phyloP scores from a whole-genome alignment of 768 basidiomycete species.

The Tylopilus sp. region DNA sequence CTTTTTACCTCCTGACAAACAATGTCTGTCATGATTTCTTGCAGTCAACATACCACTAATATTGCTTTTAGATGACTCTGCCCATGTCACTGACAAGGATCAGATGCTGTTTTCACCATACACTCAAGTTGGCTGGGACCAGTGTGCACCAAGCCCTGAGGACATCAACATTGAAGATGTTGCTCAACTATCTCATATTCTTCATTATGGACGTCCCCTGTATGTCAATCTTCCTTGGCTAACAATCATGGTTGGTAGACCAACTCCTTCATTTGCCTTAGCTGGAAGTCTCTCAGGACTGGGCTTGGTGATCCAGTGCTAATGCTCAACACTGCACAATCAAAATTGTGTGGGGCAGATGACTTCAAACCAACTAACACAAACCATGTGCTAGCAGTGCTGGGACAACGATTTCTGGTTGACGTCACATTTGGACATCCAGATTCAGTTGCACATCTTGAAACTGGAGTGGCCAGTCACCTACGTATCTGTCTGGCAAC shows the following conservation, averaged over 20 bases:
- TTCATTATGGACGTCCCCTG: background rate
- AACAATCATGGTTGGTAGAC: no score
- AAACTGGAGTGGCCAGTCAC: constrained; percentile 2
- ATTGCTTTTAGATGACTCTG: background rate
- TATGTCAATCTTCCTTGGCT: background rate
- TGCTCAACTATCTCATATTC: constrained; percentile 1
- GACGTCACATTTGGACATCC: constrained; percentile 3
- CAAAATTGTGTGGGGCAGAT: no score
- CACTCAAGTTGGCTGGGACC: constrained; percentile 18
- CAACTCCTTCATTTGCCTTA: no score
- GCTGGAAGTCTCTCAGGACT: no score
- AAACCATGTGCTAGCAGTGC: background rate
- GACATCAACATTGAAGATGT: background rate
- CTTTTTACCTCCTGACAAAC: background rate
- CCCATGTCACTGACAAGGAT: no score
- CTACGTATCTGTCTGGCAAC: no score
- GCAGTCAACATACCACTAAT: background rate
- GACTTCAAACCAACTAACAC: no score
- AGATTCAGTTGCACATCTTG: background rate
- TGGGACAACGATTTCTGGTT: constrained; percentile 5
- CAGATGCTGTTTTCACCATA: constrained; percentile 3
- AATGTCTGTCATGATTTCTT: no score
- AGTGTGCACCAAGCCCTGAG: background rate
- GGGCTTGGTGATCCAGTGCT: no score
- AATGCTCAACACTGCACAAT: no score